Base-by-base conservation (phyloP, 192 early-diverging fungal genomes). In the Chytriomyces hyalinus region DNA sequence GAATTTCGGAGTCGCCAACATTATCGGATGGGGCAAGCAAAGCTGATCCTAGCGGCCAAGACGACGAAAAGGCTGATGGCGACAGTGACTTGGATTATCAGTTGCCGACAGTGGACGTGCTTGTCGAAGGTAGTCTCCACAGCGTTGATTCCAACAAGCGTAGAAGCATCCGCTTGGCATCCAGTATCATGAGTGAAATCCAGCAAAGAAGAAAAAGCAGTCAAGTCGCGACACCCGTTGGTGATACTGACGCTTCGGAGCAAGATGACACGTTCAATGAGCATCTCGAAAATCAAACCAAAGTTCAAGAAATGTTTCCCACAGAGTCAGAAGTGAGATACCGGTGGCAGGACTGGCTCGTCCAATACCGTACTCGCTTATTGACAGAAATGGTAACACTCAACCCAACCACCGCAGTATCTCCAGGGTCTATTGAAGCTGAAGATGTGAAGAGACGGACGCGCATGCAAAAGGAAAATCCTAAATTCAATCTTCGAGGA, bases 401-500 rank as follows among this genome's bases (percentile, higher is more conserved):
- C 11, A 15, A 78, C 43, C 60, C 61, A n/a, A 15, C 20, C 5
- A 20, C 44, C 36, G 46, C 60, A 74, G 6, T 74, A 65, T 64
- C 75, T 49, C 60, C 47, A 4, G 72, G 70, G 3, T 6, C 50
- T 22, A 50, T 73, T 5, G 75, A 50, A 1, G 13, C 15, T 13
- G 78, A 76, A 43, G 84, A 86, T 46, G 44, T 36, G 6, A 63
- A 76, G 10, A 80, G 92, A 17, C 70, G 72, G 43, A 61, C 47
- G n/a, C 61, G 79, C 20, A 96, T 97, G 94, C 80, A 88, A 50
- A 53, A 65, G 10, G 78, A 81, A 60, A 97, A 97, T 74, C 95
- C 94, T 6, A 84, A 83, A 50, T 94, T 91, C 82, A 87, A 92
- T 7, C 82, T 94, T 59, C 89, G 94, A 20, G 94, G 94, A 73